phyloP scores from a whole-genome alignment of 2,329 filamentous ascomycete species.

The Incumbomyces delicatus region DNA sequence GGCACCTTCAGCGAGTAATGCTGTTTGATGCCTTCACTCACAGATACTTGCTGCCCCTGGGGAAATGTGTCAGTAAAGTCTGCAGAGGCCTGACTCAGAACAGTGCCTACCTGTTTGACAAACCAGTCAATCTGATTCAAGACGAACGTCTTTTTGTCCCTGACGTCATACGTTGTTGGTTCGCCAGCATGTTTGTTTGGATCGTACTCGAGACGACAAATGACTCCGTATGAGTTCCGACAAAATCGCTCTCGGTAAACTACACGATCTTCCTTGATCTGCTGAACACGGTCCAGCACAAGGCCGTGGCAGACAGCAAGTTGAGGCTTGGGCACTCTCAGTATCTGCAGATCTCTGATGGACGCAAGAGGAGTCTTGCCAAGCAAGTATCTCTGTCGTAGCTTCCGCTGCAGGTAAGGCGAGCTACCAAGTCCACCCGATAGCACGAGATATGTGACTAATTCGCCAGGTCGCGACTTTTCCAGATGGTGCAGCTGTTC shows the following conservation, averaged over 20 bases:
- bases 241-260: slow-evolving; percentile 17
- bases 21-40: slow-evolving; percentile 12
- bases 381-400: slow-evolving; percentile 10
- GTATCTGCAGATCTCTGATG: slow-evolving; percentile 9
- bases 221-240: slow-evolving; percentile 18
- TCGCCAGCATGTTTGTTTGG: slow-evolving; percentile 11
- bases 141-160: slow-evolving; percentile 15
- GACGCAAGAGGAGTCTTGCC: slow-evolving; percentile 5
- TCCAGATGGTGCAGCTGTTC: slow-evolving; percentile 13
- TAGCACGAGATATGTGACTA: slow-evolving; percentile 14
- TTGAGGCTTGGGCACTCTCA: slow-evolving; percentile 13
- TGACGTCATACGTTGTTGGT: slow-evolving; percentile 7
- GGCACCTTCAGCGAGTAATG: slow-evolving; percentile 16
- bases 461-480: slow-evolving; percentile 6
- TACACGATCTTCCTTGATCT: slow-evolving; percentile 7
- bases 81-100: no score
- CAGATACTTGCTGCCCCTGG: slow-evolving; percentile 9
- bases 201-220: slow-evolving; percentile 13
- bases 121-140: slow-evolving; percentile 20
- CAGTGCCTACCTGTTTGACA: slow-evolving; percentile 10
- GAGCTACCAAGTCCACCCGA: slow-evolving; percentile 18
- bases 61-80: no score
- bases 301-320: slow-evolving; percentile 16
- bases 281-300: slow-evolving; percentile 17
- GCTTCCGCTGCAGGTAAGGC: slow-evolving; percentile 14